Conservation (phyloP, 129 eudicot genomes). For the Centella asiatica region DNA sequence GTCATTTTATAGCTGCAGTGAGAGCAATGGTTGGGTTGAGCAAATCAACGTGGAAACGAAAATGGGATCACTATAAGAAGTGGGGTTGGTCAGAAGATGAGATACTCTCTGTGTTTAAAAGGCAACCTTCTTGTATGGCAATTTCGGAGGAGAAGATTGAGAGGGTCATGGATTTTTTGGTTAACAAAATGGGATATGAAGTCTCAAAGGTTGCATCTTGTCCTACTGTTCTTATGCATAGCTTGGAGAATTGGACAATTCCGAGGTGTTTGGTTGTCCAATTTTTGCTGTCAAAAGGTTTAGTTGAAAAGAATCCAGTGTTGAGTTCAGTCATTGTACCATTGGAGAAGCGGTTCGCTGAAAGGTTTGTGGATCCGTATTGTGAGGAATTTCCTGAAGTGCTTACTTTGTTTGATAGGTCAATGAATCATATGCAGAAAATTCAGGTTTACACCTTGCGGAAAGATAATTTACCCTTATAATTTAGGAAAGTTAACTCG, state of each 20-base stretch:
- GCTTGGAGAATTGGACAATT: constrained; percentile 9
- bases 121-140: constrained; percentile 5
- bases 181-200: constrained; percentile 18
- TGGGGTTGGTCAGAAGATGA: constrained; percentile 33
- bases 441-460: too few species aligned
- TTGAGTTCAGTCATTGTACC: background rate
- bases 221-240: constrained; percentile 1
- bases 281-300: constrained; percentile 4
- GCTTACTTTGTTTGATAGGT: background rate
- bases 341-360: background rate
- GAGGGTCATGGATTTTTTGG: constrained; percentile 19
- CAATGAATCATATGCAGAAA: background rate
- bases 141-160: constrained; percentile 19
- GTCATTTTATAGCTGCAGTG: background rate
- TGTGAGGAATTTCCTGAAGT: constrained; percentile 8
- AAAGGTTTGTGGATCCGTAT: background rate
- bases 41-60: constrained; percentile 7
- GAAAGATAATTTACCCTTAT: too few species aligned
- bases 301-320: background rate
- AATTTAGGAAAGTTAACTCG: too few species aligned
- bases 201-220: background rate
- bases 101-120: constrained; percentile 6
- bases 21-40: background rate
- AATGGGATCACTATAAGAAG: constrained; percentile 12
- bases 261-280: constrained; percentile 12